Evolutionary conservation across 305 asterid species (phyloP), one percentile per base, ranked within the genome.

Genomic region (Lippia alba): DNA sequence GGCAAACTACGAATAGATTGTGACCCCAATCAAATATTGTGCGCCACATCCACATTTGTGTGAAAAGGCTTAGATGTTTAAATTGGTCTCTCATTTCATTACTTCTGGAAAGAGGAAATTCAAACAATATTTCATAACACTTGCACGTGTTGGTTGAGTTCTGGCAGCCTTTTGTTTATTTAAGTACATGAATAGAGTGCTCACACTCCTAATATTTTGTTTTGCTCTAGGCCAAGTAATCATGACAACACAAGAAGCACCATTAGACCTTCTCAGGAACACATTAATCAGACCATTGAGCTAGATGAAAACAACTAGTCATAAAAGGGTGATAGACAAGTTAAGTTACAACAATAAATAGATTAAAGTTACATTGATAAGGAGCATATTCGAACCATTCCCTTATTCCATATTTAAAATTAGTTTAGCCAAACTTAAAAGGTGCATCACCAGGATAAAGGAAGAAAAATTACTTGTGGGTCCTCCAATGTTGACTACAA

Each of bases 401-500:
- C 30, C 1, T 24, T 24, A 33, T 33, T 60, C 45, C 67, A 46
- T 49, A 51, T 67, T 49, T 8, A 49, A 18, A 24, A 24, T 24
- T 24, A 1, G 11, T 46, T 69, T 64, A 61, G 15, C n/a, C 69
- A 66, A 33, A 59, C 56, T 41, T 20, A 81, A 60, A 39, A 19
- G 62, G 64, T 56, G 46, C 71, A 71, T 34, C 55, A 71, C 61
- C 44, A 61, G 61, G 70, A 33, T 40, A 67, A 59, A 45, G 78
- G 56, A 77, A 77, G 70, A 81, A 70, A 75, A 40, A 34, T 82
- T 87, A 95, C 99, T 89, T 84, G 94, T 79, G 64, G 98, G 98
- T 65, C 98, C 97, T 64, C 99, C 99, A 60, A 92, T 84, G 85
- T 89, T 95, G 81, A 95, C 95, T 46, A 92, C 97, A 66, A 95